Evolutionary conservation across 495 filamentous ascomycete genomes (phyloP), one percentile per base, ranked within the genome.

Genomic region (Penicillium silybi): DNA sequence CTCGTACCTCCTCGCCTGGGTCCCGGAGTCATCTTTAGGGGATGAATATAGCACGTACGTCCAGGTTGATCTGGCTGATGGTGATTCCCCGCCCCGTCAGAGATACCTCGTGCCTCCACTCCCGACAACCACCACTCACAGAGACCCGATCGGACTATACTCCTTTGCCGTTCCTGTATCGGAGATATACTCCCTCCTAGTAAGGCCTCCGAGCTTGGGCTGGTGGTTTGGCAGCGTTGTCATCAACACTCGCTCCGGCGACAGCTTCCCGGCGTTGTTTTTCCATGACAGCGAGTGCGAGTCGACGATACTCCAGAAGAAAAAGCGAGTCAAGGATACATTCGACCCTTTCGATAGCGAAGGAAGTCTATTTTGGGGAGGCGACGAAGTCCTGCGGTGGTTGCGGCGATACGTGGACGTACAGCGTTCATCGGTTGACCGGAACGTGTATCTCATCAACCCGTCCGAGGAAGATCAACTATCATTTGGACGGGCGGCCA

Each of bases 171-270:
- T 97, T 11, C 93, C 95, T 6, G 80, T 97, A 13, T 89, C 83
- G 35, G 85, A 93, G 50, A 87, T 98, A 54, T 98, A 92, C 68
- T 92, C 87, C 29, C 71, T 97, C 11, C 81, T 96, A 8, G 86
- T 98, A 18, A 83, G 93, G 7, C 93, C 95, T 6, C 93, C 93
- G 16, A 96, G 89, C 67, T 66, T 96, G 16, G 93, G 93, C 19
- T 98, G 93, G 93, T 97, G 95, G 93, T 97, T 90, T 68, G 93
- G 93, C 37, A 95, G 89, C 59, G 59, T 97, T 4, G 87, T 98
- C 35, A 89, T 97, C 68, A 97, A 97, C 59, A 89, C 88, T 0
- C 76, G 89, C 6, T 85, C 85, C 2, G 93, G 95, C 3, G 90
- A 97, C 65, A 88, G 84, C 62, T 97, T 97, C 61, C 93, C 93